phyloP scores from a whole-genome alignment of 441 rosid genomes.

The Adansonia gregorii region DNA sequence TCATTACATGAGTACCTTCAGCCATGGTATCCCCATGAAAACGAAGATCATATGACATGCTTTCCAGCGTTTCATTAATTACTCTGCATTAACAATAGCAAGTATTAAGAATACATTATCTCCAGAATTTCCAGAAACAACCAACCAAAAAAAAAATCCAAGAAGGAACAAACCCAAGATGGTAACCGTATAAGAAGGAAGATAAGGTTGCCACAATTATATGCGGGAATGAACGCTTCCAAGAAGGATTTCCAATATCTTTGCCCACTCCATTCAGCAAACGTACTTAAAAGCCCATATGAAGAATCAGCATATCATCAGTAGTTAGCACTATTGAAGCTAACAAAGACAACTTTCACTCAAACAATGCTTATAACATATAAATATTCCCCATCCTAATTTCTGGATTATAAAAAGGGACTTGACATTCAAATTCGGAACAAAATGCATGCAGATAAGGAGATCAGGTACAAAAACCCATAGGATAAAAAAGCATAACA shows the following conservation, averaged over 20 bases:
- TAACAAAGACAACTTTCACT: not conserved
- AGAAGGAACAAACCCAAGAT: slow-evolving; percentile 57
- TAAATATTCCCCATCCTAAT: slow-evolving; percentile 12
- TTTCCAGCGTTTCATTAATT: slow-evolving; percentile 74
- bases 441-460: slow-evolving; percentile 10
- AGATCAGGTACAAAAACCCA: not conserved
- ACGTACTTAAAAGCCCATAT: slow-evolving; percentile 42
- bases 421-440: not conserved
- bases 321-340: slow-evolving; percentile 26
- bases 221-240: slow-evolving; percentile 72
- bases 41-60: slow-evolving; percentile 69
- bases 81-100: slow-evolving; percentile 51
- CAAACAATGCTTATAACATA: not conserved
- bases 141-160: slow-evolving; percentile 3
- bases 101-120: slow-evolving; percentile 10
- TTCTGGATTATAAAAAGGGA: not conserved
- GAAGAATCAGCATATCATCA: slow-evolving; percentile 28
- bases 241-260: slow-evolving; percentile 66
- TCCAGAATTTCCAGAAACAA: slow-evolving; percentile 13
- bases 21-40: slow-evolving; percentile 68
- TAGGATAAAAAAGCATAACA: not conserved
- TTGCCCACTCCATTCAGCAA: slow-evolving; percentile 58
- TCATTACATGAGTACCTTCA: slow-evolving; percentile 51
- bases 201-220: slow-evolving; percentile 64
- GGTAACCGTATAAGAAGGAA: slow-evolving; percentile 72